Percentiles rank a stretch among this genome's conserved stretches.
Conservation (phyloP, 2,329 filamentous ascomycete species). For the Madurella fahalii region DNA sequence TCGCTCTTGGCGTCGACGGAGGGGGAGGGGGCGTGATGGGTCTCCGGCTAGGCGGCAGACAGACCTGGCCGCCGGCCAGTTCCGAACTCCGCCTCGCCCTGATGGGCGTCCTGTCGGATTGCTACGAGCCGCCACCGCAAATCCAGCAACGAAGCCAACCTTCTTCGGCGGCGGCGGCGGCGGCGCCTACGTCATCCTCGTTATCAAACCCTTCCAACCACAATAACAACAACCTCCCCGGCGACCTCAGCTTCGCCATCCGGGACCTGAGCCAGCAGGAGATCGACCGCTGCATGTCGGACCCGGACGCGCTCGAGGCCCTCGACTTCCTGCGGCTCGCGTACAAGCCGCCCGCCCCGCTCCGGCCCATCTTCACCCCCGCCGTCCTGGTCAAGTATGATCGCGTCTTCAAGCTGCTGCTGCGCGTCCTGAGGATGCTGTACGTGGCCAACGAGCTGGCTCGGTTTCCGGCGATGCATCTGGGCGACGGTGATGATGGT, state of each 20-base stretch:
- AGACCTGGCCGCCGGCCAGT: constrained; percentile 88
- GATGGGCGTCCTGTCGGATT: constrained; percentile 79
- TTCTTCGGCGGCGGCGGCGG: not conserved
- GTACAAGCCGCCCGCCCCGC: constrained; percentile 70
- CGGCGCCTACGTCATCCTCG: too few species aligned
- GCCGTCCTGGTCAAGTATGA: constrained; percentile 75
- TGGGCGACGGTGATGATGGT: not conserved
- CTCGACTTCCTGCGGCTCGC: constrained; percentile 89
- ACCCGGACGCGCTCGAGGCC: constrained; percentile 77
- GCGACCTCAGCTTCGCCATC: constrained; percentile 76
- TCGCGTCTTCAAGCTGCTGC: constrained; percentile 71
- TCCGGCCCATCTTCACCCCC: constrained; percentile 70
- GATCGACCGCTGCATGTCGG: constrained; percentile 70
- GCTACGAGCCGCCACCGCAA: constrained; percentile 44
- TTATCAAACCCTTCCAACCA: not conserved
- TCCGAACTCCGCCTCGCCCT: constrained; percentile 87
- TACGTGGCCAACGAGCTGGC: constrained; percentile 64
- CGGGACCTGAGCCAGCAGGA: constrained; percentile 75
- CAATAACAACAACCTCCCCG: constrained; percentile 49
- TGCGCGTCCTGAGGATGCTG: constrained; percentile 74
- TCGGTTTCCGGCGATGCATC: not conserved
- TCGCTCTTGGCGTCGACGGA: constrained; percentile 53
- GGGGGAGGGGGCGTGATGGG: constrained; percentile 69
- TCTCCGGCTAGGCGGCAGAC: constrained; percentile 72
- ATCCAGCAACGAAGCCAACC: not conserved